These are phyloP conservation scores for Cynanchum wilfordii DNA, from an alignment of 257 asterid species.

Conservation along the genomic window DNA sequence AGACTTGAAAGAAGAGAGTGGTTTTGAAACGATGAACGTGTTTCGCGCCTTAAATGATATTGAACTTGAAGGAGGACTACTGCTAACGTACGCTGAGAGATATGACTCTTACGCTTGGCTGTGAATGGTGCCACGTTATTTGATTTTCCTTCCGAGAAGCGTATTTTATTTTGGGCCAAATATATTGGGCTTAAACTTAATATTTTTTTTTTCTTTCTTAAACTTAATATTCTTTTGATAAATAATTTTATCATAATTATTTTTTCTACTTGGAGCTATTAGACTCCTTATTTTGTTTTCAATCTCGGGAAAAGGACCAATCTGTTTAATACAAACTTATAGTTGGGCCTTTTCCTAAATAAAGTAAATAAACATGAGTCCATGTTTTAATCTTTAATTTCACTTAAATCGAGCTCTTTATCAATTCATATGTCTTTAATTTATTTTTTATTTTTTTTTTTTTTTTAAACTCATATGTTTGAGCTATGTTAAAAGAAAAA, in stretches of 20 bases:
- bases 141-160: not conserved
- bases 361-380: no score
- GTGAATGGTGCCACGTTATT: slow-evolving; percentile 42
- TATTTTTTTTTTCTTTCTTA: no score
- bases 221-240: no score
- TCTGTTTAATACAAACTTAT: not conserved
- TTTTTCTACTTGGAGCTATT: no score
- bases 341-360: not conserved
- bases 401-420: no score
- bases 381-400: no score
- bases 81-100: slow-evolving; percentile 34
- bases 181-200: not conserved
- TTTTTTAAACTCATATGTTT: no score
- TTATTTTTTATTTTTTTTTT: no score
- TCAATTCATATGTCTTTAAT: no score
- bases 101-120: slow-evolving; percentile 29
- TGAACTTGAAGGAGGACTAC: not conserved
- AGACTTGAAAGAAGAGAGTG: not conserved
- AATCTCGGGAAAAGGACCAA: not conserved
- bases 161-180: not conserved
- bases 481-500: not conserved
- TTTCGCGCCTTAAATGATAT: slow-evolving; percentile 50
- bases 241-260: no score
- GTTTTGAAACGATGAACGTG: slow-evolving; percentile 35
- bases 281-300: no score